Conservation (phyloP, 768 basidiomycete species). For the Tricholoma terreum region DNA sequence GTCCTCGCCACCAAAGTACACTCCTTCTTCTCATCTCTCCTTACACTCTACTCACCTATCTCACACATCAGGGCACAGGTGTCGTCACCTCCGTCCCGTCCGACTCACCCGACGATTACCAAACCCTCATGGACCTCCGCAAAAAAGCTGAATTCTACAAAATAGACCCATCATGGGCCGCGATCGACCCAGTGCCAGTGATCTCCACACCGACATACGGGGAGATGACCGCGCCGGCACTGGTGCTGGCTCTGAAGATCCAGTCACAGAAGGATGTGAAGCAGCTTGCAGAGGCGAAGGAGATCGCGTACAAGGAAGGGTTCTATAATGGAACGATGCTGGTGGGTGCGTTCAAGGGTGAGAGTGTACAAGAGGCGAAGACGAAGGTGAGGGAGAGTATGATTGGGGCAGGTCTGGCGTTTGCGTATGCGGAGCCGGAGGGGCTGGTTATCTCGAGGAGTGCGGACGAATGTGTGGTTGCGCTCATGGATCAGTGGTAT, state of each 20-base stretch:
- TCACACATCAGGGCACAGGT: conserved; percentile 72
- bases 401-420: conserved; percentile 74
- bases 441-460: conserved; percentile 84
- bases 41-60: not conserved
- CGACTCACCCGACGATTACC: conserved; percentile 96
- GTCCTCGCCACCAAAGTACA: conserved; percentile 88
- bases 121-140: conserved; percentile 83
- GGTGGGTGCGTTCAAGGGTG: conserved; percentile 87
- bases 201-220: conserved; percentile 91
- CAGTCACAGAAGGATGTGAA: conserved; percentile 93
- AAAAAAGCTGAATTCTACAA: conserved; percentile 98
- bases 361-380: conserved; percentile 89
- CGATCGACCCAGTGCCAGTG: conserved; percentile 83
- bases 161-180: conserved; percentile 85
- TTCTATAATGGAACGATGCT: conserved; percentile 94
- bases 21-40: not conserved
- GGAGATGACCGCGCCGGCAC: conserved; percentile 78
- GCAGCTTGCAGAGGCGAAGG: conserved; percentile 94
- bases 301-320: conserved; percentile 97
- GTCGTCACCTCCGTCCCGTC: conserved; percentile 98
- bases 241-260: conserved; percentile 89
- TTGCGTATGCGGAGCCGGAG: conserved; percentile 95
- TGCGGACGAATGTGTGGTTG: conserved; percentile 97
- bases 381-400: conserved; percentile 80
- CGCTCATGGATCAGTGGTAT: conserved; percentile 99